phyloP scores from a whole-genome alignment of 495 filamentous ascomycete genomes.

The Pseudoneurospora amorphoporcata region DNA sequence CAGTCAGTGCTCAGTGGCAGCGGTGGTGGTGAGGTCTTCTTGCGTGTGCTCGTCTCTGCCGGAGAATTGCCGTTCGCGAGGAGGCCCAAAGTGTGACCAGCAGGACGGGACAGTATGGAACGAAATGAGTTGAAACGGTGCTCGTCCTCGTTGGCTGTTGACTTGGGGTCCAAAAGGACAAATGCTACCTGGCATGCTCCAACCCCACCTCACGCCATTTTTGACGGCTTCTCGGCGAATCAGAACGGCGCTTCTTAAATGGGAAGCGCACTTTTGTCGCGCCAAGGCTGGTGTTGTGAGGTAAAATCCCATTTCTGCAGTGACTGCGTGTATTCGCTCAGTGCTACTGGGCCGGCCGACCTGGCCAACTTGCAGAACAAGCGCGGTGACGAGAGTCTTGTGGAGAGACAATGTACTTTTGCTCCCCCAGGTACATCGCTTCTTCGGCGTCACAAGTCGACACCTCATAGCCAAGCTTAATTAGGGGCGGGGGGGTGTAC shows the following conservation, averaged over 20 bases:
- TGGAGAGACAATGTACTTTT: not conserved
- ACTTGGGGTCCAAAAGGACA: not conserved
- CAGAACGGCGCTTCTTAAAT: not conserved
- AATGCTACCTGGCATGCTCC: not conserved
- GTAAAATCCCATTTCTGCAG: not conserved
- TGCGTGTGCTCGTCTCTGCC: not conserved
- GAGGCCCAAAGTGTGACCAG: not conserved
- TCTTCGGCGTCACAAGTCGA: not conserved
- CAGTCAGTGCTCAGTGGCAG: not conserved
- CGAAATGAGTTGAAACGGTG: not conserved
- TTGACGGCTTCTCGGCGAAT: not conserved
- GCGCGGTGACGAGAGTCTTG: not conserved
- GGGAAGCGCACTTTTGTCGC: not conserved
- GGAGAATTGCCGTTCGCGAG: not conserved
- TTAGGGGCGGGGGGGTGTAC: not conserved
- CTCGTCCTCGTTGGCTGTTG: not conserved
- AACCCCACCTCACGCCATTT: not conserved
- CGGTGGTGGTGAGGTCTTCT: not conserved
- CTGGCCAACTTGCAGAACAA: not conserved
- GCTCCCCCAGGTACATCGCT: not conserved
- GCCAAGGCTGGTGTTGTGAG: not conserved
- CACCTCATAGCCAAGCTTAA: not conserved
- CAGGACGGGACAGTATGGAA: not conserved
- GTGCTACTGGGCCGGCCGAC: not conserved
- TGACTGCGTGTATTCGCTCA: not conserved